A percentile compares a stretch with the other conserved stretches of the same genome.
These are phyloP conservation scores for Metroxylon sagu DNA, from an alignment of 176 grass and related monocot genomes.

Conservation along the genomic window DNA sequence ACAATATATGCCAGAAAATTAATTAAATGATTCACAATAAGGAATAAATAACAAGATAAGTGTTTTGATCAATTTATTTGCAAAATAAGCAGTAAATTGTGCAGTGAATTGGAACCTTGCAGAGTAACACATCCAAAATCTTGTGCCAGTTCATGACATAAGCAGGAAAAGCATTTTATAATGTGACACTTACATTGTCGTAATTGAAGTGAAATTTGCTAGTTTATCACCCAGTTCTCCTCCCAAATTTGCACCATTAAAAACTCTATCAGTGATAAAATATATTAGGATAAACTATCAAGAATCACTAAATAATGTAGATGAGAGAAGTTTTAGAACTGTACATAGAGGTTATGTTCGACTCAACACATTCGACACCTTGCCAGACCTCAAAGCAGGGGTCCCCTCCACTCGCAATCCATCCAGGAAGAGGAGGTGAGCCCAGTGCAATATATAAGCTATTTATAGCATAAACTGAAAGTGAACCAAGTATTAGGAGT, in stretches of 20 bases:
- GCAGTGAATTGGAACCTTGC: no score
- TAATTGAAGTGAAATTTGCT: slow-evolving; percentile 61
- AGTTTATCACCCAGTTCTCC: slow-evolving; percentile 50
- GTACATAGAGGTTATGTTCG: slow-evolving; percentile 79
- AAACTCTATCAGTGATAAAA: slow-evolving; percentile 33
- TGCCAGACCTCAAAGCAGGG: slow-evolving; percentile 83
- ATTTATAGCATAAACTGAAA: slow-evolving; percentile 91
- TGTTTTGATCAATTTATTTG: slow-evolving; percentile 2
- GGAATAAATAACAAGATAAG: neutral
- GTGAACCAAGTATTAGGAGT: neutral
- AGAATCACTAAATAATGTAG: neutral
- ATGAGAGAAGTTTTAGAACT: neutral
- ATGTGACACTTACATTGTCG: slow-evolving; percentile 40
- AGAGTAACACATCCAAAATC: no score
- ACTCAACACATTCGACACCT: slow-evolving; percentile 63
- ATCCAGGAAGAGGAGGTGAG: slow-evolving; percentile 67
- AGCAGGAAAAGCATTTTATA: neutral
- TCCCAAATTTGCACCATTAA: slow-evolving; percentile 60
- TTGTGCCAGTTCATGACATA: no score
- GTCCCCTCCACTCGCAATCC: slow-evolving; percentile 66
- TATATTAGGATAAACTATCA: neutral
- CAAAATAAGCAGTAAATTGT: neutral
- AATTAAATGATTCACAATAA: neutral
- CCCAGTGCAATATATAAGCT: slow-evolving; percentile 54
- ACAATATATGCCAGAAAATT: neutral